Conservation (phyloP, 1,139 yeast species). For the Cylindricascospora bacillispora region DNA sequence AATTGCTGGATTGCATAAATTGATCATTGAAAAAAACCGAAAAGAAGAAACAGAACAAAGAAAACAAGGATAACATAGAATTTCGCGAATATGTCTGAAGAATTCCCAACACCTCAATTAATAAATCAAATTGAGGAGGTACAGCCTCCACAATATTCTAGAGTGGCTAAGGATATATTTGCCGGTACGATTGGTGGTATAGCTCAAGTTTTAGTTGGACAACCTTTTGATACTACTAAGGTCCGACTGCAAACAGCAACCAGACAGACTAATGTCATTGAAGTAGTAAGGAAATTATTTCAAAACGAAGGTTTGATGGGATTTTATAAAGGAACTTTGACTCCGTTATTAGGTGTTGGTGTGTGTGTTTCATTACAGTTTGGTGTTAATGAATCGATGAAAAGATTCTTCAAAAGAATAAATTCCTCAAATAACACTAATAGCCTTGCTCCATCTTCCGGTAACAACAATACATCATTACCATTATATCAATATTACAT, state of each 20-base stretch:
- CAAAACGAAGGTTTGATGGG: conserved; percentile 68
- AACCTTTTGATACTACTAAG: conserved; percentile 84
- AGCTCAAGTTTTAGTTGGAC: conserved; percentile 81
- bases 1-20: no score
- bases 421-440: conserved; percentile 28
- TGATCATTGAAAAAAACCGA: no score
- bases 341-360: conserved; percentile 86
- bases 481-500: conserved; percentile 50
- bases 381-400: conserved; percentile 90
- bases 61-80: no score
- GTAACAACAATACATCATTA: conserved; percentile 25
- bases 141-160: conserved; percentile 6
- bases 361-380: conserved; percentile 82
- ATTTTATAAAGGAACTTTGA: conserved; percentile 79
- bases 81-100: conserved; percentile 8
- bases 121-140: conserved; percentile 5
- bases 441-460: neutral
- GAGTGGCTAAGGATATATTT: conserved; percentile 38
- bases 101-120: conserved; percentile 6
- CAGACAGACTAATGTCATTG: conserved; percentile 53
- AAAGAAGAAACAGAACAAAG: no score
- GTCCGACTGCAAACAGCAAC: conserved; percentile 78
- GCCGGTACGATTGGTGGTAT: conserved; percentile 89
- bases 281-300: conserved; percentile 56
- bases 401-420: conserved; percentile 37